Evolutionary conservation across 169 alveolate species (phyloP), one percentile per base, ranked within the genome.

Genomic region (Condylostoma magnum): DNA sequence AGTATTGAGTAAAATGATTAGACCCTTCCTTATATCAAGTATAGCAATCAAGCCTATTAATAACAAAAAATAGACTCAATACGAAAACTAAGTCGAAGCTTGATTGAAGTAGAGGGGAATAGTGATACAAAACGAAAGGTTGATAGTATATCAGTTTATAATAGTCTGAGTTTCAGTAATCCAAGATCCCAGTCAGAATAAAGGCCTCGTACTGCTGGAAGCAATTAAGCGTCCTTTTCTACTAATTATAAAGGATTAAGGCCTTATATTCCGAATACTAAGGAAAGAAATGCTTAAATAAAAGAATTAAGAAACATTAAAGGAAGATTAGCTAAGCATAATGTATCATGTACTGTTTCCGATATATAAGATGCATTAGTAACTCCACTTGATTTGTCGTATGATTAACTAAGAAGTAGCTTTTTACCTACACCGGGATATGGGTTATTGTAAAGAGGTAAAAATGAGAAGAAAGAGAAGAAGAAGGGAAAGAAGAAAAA

Each of bases 151-250:
- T 31, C 31, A 8, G 43, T 31, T 1, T 20, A 38, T 2, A 37
- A 28, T 4, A 38, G 22, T 15, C 22, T 22, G 36, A n/a, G n/a
- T n/a, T 38, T 1, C 54, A 41, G 27, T 1, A 34, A 0, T n/a
- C 34, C 10, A 6, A 50, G 58, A 38, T 12, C 18, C 10, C 36
- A 38, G 10, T 31, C 18, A 18, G 6, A 10, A 0, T n/a, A 10
- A 22, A 33, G 71, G 27, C 71, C 71, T 8, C 33, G 12, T 41
- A 60, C 71, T n/a, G 71, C 71, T 38, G 71, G 71, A 20, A 27
- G 6, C 8, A 1, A 20, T 22, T 3, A 38, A 1, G 34, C 56
- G 0, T 36, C 71, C 27, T n/a, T n/a, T n/a, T n/a, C n/a, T n/a
- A n/a, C n/a, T n/a, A n/a, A n/a, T n/a, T n/a, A n/a, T n/a, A n/a